These are phyloP conservation scores for Gossypioides kirkii DNA, from an alignment of 345 rosid species.

Conservation along the genomic window DNA sequence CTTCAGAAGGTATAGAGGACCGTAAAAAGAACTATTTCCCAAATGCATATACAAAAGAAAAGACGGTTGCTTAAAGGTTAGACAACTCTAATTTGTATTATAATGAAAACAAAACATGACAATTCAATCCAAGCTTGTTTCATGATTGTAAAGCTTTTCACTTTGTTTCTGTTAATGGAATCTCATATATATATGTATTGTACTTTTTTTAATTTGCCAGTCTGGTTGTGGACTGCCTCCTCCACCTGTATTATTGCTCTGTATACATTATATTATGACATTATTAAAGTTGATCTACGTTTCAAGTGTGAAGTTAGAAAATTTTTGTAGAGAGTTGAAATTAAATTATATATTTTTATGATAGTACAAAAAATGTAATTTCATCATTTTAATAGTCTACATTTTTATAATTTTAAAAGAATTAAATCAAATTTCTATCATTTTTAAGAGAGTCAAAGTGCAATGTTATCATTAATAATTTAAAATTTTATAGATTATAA, in stretches of 20 bases:
- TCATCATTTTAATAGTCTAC: too few relatives aligned
- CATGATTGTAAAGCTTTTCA: conserved; percentile 31
- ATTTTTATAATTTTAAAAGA: too few relatives aligned
- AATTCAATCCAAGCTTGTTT: not conserved
- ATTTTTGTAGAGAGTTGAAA: too few relatives aligned
- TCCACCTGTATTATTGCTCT: conserved; percentile 12
- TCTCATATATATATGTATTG: conserved; percentile 8
- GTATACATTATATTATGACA: not conserved
- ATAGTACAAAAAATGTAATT: too few relatives aligned
- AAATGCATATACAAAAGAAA: conserved; percentile 5
- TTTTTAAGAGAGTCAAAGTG: accelerated
- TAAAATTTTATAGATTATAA: too few relatives aligned
- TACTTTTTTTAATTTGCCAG: conserved; percentile 15
- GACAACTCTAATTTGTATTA: conserved; percentile 14
- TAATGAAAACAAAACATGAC: not conserved
- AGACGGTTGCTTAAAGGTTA: not conserved
- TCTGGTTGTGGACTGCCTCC: conserved; percentile 9
- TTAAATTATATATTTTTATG: too few relatives aligned
- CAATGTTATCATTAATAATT: too few relatives aligned
- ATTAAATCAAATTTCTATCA: too few relatives aligned
- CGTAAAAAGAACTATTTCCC: conserved; percentile 36
- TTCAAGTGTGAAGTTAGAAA: too few relatives aligned
- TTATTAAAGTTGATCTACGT: not conserved
- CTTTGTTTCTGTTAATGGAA: conserved; percentile 11
- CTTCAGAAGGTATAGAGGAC: conserved; percentile 81